Base-by-base conservation (phyloP, 768 basidiomycete species). In the Lentinula raphanica region DNA sequence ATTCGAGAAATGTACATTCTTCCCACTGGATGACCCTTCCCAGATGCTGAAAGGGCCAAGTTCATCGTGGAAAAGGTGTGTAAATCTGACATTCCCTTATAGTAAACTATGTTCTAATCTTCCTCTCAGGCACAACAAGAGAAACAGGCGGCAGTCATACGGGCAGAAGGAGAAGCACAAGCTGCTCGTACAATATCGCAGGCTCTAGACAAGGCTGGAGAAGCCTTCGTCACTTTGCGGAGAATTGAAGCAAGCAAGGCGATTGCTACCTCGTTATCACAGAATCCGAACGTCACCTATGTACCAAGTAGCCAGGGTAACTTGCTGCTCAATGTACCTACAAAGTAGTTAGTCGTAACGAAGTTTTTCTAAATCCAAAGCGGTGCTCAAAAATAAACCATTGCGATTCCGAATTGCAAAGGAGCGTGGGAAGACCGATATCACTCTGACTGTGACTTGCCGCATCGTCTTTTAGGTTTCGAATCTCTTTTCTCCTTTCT, bases 221-320 rank as follows among this genome's bases (percentile, higher is more conserved):
- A 97, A 66, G 95, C 92, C 31, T 96, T 99, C 73, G 86, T 99
- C 53, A 86, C 92, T 59, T 84, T 99, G 70, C 81, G 97, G 64
- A 91, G 93, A 75, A 99, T 99, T 66, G 97, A 99, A 75, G 94
- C 97, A 54, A 91, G 89, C 79, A 94, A 98, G 77, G 97, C 96
- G 57, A 98, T 99, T 68, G 97, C 88, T 55, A 84, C 87, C 67
- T 94, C 92, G 62, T 76, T 97, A 66, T 67, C 88, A 36, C 73
- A 68, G 63, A 94, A 90, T 66, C 81, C 83, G 59, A 94, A 95
- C 70, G 92, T 97, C 67, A 87, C 92, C 32, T 97, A 94, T 68
- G 84, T 97, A 59, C 94, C 94, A 48, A 87, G 86, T 64, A 79
- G 87, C 12, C 85, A 85, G 13, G 86, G 86, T 2, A 90, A 89